Evolutionary conservation across 768 basidiomycete species (phyloP).

Genomic region (Hortiboletus campestris): DNA sequence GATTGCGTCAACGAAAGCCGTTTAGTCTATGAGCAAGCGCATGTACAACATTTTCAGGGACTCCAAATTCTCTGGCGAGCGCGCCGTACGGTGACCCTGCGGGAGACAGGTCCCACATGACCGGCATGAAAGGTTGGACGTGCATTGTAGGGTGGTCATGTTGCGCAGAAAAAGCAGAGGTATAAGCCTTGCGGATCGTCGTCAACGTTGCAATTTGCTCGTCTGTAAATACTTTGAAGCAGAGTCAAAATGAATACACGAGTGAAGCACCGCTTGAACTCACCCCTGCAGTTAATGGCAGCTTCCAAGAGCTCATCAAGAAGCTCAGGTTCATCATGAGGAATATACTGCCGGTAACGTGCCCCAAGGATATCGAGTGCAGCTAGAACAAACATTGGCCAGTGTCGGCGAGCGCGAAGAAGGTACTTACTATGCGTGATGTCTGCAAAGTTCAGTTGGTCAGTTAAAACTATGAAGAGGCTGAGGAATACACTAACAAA

Average conservation of each 20-base stretch:
- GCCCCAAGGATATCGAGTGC: conserved; percentile 59
- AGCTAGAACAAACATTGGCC: conserved; percentile 34
- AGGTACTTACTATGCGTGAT: conserved; percentile 34
- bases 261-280: conserved; percentile 38
- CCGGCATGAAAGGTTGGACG: conserved; percentile 15
- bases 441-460: conserved; percentile 23
- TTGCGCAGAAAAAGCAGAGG: conserved; percentile 16
- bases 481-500: conserved; percentile 46
- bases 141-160: conserved; percentile 4
- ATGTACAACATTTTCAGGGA: conserved; percentile 64
- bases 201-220: conserved; percentile 53
- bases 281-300: conserved; percentile 60
- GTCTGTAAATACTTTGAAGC: conserved; percentile 53
- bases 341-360: conserved; percentile 40
- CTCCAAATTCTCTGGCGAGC: conserved; percentile 75
- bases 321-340: conserved; percentile 39
- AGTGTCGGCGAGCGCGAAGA: neutral
- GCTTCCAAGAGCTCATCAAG: conserved; percentile 44
- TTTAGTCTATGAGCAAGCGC: conserved; percentile 60
- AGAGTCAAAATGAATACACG: neutral
- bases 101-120: conserved; percentile 19
- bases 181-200: conserved; percentile 40
- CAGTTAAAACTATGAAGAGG: neutral
- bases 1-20: conserved; percentile 19
- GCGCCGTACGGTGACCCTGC: conserved; percentile 39